Base-by-base conservation (phyloP, 352 stramenopile species). In the Phytophthora idaei region DNA sequence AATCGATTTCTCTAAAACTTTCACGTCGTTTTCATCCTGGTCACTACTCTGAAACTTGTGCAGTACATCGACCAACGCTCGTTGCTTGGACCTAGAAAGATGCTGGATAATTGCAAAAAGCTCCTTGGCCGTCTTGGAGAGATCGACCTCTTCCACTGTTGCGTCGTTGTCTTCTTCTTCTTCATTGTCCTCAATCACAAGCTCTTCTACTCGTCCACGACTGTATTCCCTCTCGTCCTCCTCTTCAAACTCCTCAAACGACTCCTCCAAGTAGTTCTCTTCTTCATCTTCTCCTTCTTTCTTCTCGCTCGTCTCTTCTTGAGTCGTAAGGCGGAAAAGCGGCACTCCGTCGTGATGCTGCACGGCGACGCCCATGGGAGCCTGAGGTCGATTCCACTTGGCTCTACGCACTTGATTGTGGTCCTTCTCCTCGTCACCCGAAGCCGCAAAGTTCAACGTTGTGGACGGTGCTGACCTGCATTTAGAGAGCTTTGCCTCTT, bases 211-310 rank as follows among this genome's bases (percentile, higher is more conserved):
- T 0, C 10, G 39, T 37, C 39, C 45, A 12, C 36, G 8, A 21
- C n/a, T 37, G 54, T 62, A 7, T 4, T 9, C 37, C 3, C 31
- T 52, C 1, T 61, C 57, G 0, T 71, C 72, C 1, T 85, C 71
- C 1, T 83, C 80, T 42, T 93, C 83, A 73, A 92, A 93, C 29
- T 90, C 85, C 66, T 95, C 87, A 67, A 95, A 95, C 0, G 85
- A 93, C 37, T 95, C 87, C 15, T 93, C 85, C 66, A 91, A 61
- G 61, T 95, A 95, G 17, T 67, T 80, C 5, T 92, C 82, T 31
- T 90, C 80, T 25, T 76, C 72, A 10, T 78, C 73, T 0, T 73
- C 36, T 4, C 71, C 54, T 25, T 67, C 57, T 34, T 74, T 72
- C 4, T 46, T 17, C 28, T 67, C 69, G 1, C 32, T 60, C 2